These are phyloP conservation scores for Arthroderma sp. DNA, from an alignment of 2,329 filamentous ascomycete genomes.

Conservation along the genomic window DNA sequence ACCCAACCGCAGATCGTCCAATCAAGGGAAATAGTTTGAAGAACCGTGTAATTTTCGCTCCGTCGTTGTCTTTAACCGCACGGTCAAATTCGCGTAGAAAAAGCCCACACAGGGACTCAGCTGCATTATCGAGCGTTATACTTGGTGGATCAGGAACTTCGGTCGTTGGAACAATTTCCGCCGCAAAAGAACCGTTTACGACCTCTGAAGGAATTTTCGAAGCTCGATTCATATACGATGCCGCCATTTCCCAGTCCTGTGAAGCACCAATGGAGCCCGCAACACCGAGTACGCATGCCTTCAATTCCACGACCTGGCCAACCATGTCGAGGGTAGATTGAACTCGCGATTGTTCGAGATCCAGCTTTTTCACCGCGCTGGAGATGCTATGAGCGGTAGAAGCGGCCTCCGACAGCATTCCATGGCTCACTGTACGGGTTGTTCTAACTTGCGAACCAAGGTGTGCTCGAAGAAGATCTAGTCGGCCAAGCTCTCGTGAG, in stretches of 20 bases:
- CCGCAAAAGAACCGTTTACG: conserved; percentile 71
- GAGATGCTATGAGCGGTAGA: conserved; percentile 76
- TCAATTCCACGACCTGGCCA: conserved; percentile 91
- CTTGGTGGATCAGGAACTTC: conserved; percentile 88
- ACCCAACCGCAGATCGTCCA: conserved; percentile 69
- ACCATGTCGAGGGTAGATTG: conserved; percentile 84
- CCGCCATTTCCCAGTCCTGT: conserved; percentile 96
- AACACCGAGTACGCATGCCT: conserved; percentile 88
- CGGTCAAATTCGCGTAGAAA: conserved; percentile 93
- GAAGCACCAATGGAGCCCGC: conserved; percentile 93
- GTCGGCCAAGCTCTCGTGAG: conserved; percentile 68
- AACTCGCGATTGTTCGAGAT: conserved; percentile 81
- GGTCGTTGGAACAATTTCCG: conserved; percentile 83
- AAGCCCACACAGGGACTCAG: conserved; percentile 76
- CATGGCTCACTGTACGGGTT: conserved; percentile 70
- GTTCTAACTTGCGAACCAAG: conserved; percentile 77
- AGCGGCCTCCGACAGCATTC: conserved; percentile 78
- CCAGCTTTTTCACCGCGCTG: conserved; percentile 71
- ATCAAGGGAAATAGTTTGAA: conserved; percentile 97
- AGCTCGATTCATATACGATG: conserved; percentile 74
- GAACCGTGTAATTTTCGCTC: conserved; percentile 80
- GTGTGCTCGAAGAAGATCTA: conserved; percentile 80
- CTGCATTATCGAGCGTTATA: conserved; percentile 72
- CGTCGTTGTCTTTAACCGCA: conserved; percentile 75
- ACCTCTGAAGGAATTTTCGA: conserved; percentile 69